Evolutionary conservation across 371 early-diverging fungal species (phyloP), one percentile per base, ranked within the genome.

Genomic region (Actinomucor elegans): DNA sequence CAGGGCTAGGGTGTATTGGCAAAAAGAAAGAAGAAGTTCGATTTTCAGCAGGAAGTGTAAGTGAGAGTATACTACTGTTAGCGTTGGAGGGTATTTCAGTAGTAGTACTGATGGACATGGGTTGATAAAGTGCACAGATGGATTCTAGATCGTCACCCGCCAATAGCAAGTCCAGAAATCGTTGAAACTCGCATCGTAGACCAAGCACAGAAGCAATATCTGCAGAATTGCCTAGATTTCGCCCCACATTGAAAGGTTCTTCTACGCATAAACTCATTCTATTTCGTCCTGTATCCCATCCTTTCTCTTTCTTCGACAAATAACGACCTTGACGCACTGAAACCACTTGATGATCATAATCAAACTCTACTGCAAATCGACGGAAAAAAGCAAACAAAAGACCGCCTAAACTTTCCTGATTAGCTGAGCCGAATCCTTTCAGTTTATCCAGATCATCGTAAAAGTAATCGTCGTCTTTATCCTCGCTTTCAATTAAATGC

Each of bases 171-270:
- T 71, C 67, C 23, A 84, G 69, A 7, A 88, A 91, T 10, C 94
- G 77, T 43, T 81, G 71, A 60, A 94, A 90, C 65, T 96, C 96
- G 12, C 68, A 55, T 33, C 81, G 67, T 41, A 96, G 59, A 1
- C 94, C 94, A 27, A 75, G 73, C 1, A 93, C 87, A 11, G 90
- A 84, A 0, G 80, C 70, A 28, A 69, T 78, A 67, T 94, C 94
- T 1, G 93, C 94, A 12, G 91, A 89, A 56, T 96, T 94, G 0
- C 92, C 94, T 3, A 96, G 73, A 54, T 96, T 96, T 33, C 94
- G 78, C 34, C 81, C 69, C 0, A 86, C 81, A 55, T 88, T 86
- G 59, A 96, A 91, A 1, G 94, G 94, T 61, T 94, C 94, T 60
- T 96, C 95, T n/a, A 94, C 83, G 63, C 94, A 92, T 15, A 94